Conservation (phyloP, 495 filamentous ascomycete species). For the Thozetella sp. region DNA sequence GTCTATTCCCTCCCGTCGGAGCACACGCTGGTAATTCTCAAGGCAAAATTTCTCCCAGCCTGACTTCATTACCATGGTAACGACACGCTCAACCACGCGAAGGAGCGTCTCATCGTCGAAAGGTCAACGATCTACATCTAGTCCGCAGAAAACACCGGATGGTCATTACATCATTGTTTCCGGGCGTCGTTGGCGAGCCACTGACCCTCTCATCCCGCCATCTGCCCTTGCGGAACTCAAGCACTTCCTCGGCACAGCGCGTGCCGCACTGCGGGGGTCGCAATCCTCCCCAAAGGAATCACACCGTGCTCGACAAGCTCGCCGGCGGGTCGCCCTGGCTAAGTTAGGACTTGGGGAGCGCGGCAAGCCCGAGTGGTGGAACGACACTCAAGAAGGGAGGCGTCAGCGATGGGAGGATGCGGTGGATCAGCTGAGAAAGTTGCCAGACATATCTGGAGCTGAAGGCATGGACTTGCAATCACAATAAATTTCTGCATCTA, state of each 20-base stretch:
- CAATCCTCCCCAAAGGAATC: not conserved
- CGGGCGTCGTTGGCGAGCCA: slow-evolving; percentile 12
- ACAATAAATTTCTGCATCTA: too few relatives aligned
- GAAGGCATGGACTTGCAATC: too few relatives aligned
- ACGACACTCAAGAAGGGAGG: slow-evolving; percentile 9
- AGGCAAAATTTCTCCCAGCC: too few relatives aligned
- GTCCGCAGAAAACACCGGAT: slow-evolving; percentile 8
- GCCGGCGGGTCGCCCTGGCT: not conserved
- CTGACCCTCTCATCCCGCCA: slow-evolving; percentile 7
- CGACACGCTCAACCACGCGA: too few relatives aligned
- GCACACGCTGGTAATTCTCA: too few relatives aligned
- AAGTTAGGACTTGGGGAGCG: slow-evolving; percentile 10
- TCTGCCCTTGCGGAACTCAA: slow-evolving; percentile 7
- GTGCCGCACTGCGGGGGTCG: not conserved
- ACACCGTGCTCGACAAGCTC: not conserved
- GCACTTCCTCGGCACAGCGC: slow-evolving; percentile 10
- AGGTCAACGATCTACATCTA: too few relatives aligned
- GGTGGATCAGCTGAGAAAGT: slow-evolving; percentile 1
- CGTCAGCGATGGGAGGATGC: slow-evolving; percentile 10
- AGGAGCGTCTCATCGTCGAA: too few relatives aligned
- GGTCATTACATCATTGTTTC: slow-evolving; percentile 12
- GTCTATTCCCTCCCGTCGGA: too few relatives aligned
- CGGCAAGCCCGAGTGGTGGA: slow-evolving; percentile 17
- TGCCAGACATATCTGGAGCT: too few relatives aligned
- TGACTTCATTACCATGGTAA: too few relatives aligned